Evolutionary conservation across 331 rosid genomes (phyloP).

Genomic region (Quercus lobata): DNA sequence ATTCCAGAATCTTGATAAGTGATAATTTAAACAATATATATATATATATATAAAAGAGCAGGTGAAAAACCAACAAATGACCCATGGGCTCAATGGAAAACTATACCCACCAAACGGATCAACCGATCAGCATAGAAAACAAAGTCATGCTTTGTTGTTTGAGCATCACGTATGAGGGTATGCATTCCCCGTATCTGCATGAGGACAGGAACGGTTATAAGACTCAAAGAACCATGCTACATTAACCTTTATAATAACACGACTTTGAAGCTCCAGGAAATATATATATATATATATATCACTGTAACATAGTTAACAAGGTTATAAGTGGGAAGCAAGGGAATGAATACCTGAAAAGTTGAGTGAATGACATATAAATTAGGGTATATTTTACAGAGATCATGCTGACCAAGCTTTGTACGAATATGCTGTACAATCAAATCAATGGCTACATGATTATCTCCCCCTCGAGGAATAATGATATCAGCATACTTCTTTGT

Average conservation of each 20-base stretch:
- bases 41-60: neutral
- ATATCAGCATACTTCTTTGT: constrained; percentile 98
- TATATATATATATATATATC: neutral
- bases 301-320: neutral
- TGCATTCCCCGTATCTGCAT: constrained; percentile 97
- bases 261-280: constrained; percentile 7
- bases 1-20: constrained; percentile 19
- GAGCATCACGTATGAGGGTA: constrained; percentile 87
- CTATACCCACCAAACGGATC: constrained; percentile 81
- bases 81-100: neutral
- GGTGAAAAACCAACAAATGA: constrained; percentile 26
- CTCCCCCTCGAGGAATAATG: constrained; percentile 98
- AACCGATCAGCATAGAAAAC: constrained; percentile 88
- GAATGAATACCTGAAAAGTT: constrained; percentile 80
- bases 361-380: constrained; percentile 85
- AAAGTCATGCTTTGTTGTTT: constrained; percentile 91
- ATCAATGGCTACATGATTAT: constrained; percentile 96
- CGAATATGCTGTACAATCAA: constrained; percentile 96
- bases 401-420: constrained; percentile 97
- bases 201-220: constrained; percentile 4
- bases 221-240: neutral
- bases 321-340: constrained; percentile 11
- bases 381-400: constrained; percentile 95
- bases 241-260: constrained; percentile 3
- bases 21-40: constrained; percentile 6